phyloP scores from a whole-genome alignment of 768 basidiomycete species.

The Gymnopilus dilepis region DNA sequence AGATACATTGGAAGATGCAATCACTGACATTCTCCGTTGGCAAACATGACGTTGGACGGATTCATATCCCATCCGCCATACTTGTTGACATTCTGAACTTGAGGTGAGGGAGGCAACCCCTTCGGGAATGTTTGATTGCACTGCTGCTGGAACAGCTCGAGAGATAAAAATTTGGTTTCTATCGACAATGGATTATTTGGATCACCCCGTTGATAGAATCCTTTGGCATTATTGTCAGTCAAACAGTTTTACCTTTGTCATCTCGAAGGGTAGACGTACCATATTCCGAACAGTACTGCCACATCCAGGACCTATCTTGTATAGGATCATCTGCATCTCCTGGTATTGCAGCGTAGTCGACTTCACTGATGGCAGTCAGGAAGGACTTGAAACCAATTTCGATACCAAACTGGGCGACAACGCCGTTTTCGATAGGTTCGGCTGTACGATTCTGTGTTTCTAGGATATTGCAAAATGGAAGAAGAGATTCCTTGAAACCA shows the following conservation, averaged over 20 bases:
- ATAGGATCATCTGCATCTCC: slow-evolving; percentile 47
- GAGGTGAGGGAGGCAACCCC: slow-evolving; percentile 44
- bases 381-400: slow-evolving; percentile 45
- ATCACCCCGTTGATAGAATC: slow-evolving; percentile 55
- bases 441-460: slow-evolving; percentile 50
- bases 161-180: slow-evolving; percentile 50
- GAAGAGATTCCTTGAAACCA: slow-evolving; percentile 46
- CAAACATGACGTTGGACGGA: slow-evolving; percentile 51
- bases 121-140: slow-evolving; percentile 47
- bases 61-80: slow-evolving; percentile 60
- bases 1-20: background rate
- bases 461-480: slow-evolving; percentile 54
- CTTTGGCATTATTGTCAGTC: slow-evolving; percentile 22
- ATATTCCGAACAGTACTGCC: slow-evolving; percentile 59
- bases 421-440: slow-evolving; percentile 41
- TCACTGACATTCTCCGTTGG: slow-evolving; percentile 53
- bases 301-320: slow-evolving; percentile 53
- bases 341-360: slow-evolving; percentile 51
- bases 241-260: background rate
- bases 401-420: slow-evolving; percentile 40
- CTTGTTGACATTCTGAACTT: slow-evolving; percentile 50
- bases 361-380: slow-evolving; percentile 44
- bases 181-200: slow-evolving; percentile 50
- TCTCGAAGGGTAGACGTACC: slow-evolving; percentile 31
- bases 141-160: slow-evolving; percentile 50